Evolutionary conservation across 2,329 filamentous ascomycete genomes (phyloP).

Genomic region (Diplodia intermedia): DNA sequence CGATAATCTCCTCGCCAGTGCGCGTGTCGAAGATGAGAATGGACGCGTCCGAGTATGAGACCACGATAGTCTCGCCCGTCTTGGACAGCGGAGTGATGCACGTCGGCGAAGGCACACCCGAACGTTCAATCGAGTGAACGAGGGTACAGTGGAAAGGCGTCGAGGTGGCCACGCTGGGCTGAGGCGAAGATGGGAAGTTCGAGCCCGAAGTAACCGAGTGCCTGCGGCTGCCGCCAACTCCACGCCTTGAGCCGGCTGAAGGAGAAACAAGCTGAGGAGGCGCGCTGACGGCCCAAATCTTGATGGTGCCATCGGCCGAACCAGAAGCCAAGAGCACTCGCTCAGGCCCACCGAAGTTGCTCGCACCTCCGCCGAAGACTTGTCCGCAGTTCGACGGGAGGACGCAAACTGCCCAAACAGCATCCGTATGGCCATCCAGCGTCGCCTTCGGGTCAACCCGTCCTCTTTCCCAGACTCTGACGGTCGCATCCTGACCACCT

Average conservation of each 20-base stretch:
- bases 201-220: constrained; percentile 95
- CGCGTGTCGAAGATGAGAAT: constrained; percentile 92
- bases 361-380: constrained; percentile 76
- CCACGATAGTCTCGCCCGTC: constrained; percentile 86
- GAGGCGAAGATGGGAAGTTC: constrained; percentile 87
- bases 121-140: constrained; percentile 81
- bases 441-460: constrained; percentile 95
- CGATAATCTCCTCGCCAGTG: constrained; percentile 87
- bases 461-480: constrained; percentile 94
- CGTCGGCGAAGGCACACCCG: constrained; percentile 77
- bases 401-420: constrained; percentile 94
- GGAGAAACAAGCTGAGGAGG: constrained; percentile 86
- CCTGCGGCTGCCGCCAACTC: constrained; percentile 75
- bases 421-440: constrained; percentile 91
- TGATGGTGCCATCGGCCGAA: constrained; percentile 86
- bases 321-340: constrained; percentile 90
- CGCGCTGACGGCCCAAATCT: constrained; percentile 92
- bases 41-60: constrained; percentile 88
- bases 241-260: constrained; percentile 73
- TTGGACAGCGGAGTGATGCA: constrained; percentile 89
- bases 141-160: constrained; percentile 89
- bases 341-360: constrained; percentile 79
- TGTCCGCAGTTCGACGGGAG: constrained; percentile 81
- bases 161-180: constrained; percentile 82
- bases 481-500: constrained; percentile 89